phyloP scores from a whole-genome alignment of 768 basidiomycete genomes.

The Lactarius hengduanensis region DNA sequence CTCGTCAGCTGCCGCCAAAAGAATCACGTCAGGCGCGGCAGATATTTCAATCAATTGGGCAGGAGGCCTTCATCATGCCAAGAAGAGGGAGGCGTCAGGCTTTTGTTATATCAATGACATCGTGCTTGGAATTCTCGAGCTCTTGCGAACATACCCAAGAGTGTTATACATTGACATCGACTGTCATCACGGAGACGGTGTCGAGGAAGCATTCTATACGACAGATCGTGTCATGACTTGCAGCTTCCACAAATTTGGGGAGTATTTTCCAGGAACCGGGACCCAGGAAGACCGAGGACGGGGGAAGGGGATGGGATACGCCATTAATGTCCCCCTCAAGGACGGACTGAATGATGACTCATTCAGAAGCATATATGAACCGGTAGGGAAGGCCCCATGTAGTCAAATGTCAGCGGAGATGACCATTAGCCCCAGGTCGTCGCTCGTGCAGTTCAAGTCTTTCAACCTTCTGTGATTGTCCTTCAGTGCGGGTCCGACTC shows the following conservation, averaged over 20 bases:
- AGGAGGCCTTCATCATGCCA: constrained; percentile 98
- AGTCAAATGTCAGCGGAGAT: background rate
- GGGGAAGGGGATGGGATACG: constrained; percentile 81
- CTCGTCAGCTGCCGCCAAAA: constrained; percentile 70
- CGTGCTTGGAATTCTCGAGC: constrained; percentile 89
- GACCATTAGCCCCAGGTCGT: constrained; percentile 55
- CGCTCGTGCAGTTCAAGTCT: constrained; percentile 82
- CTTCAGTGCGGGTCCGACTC: constrained; percentile 98
- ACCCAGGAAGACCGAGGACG: constrained; percentile 84
- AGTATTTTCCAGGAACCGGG: constrained; percentile 90
- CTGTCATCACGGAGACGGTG: constrained; percentile 97
- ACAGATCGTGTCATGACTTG: constrained; percentile 97
- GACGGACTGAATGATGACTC: constrained; percentile 93
- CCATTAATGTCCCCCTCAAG: constrained; percentile 89
- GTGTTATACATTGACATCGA: constrained; percentile 98
- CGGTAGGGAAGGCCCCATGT: constrained; percentile 49
- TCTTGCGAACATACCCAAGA: constrained; percentile 79
- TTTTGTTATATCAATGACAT: constrained; percentile 99
- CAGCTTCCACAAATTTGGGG: constrained; percentile 96
- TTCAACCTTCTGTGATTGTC: constrained; percentile 81
- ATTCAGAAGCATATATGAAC: constrained; percentile 87
- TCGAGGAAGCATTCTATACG: constrained; percentile 98
- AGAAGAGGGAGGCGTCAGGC: constrained; percentile 95
- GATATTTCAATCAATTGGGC: constrained; percentile 96
- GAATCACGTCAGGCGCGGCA: constrained; percentile 73